phyloP scores from a whole-genome alignment of 2,329 filamentous ascomycete genomes.

The Endoconidiophora polonica region DNA sequence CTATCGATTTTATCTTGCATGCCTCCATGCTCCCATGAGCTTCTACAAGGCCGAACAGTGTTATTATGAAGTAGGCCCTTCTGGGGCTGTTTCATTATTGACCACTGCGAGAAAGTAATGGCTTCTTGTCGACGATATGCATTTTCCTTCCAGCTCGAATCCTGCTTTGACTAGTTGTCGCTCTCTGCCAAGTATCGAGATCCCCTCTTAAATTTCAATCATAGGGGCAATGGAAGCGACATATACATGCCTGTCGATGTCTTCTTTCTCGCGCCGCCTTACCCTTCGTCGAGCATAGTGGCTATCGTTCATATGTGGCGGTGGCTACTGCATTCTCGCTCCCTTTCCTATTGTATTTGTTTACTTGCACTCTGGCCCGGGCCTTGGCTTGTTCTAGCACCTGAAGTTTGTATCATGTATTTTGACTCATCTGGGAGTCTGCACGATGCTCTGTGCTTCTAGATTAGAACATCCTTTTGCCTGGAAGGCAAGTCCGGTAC shows the following conservation, averaged over 20 bases:
- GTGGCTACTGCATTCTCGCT: neutral
- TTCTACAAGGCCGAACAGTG: neutral
- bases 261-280: neutral
- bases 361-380: conserved; percentile 11
- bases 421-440: conserved; percentile 13
- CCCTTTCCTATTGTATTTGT: conserved; percentile 10
- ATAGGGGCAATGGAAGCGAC: neutral
- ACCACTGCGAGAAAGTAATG: neutral
- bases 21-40: neutral
- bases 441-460: neutral
- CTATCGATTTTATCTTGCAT: neutral
- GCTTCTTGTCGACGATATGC: neutral
- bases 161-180: neutral
- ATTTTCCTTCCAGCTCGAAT: neutral
- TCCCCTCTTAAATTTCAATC: neutral
- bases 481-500: conserved; percentile 27
- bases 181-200: neutral
- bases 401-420: conserved; percentile 4
- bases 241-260: too few relatives aligned
- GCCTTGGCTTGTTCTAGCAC: neutral
- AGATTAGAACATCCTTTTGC: conserved; percentile 10
- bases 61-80: conserved; percentile 11
- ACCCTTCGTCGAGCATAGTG: neutral
- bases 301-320: neutral
- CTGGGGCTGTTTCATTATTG: conserved; percentile 9